Conservation (phyloP, 2,329 filamentous ascomycete genomes). For the Zymoseptoria tritici region DNA sequence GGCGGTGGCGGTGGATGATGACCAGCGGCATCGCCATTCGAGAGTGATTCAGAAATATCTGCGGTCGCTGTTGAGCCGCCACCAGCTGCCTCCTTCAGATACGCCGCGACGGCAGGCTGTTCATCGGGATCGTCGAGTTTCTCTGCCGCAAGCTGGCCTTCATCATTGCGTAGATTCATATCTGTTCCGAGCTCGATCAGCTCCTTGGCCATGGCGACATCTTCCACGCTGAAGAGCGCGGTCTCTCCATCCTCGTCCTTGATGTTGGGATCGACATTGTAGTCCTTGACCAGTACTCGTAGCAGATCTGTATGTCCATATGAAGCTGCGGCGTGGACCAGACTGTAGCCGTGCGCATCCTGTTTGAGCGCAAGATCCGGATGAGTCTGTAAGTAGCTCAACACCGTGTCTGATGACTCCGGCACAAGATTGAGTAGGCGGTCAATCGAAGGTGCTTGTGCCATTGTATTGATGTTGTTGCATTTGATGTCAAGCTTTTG, state of each 20-base stretch:
- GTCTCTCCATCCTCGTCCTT: conserved; percentile 89
- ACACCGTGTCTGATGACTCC: conserved; percentile 67
- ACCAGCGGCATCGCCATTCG: conserved; percentile 17
- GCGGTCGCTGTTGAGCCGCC: conserved; percentile 18
- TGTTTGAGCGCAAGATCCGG: conserved; percentile 70
- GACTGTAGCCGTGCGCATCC: conserved; percentile 88
- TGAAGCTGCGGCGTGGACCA: conserved; percentile 86
- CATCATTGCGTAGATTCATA: conserved; percentile 55
- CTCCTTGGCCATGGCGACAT: conserved; percentile 65
- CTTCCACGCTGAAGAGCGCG: conserved; percentile 88
- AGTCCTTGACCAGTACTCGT: conserved; percentile 65
- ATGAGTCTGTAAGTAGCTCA: conserved; percentile 65
- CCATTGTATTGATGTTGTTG: conserved; percentile 17
- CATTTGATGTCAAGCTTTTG: not conserved
- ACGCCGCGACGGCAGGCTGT: conserved; percentile 66
- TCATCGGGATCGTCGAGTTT: conserved; percentile 74
- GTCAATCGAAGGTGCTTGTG: conserved; percentile 34
- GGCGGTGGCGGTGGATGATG: conserved; percentile 44
- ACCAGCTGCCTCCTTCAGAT: conserved; percentile 46
- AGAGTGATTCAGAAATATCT: conserved; percentile 21
- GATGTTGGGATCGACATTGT: conserved; percentile 70
- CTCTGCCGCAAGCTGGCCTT: conserved; percentile 72
- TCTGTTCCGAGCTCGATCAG: conserved; percentile 75
- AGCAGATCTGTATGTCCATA: conserved; percentile 83
- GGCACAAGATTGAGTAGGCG: conserved; percentile 56